Conservation (phyloP, 345 rosid genomes). For the Pelargonium nanum region DNA sequence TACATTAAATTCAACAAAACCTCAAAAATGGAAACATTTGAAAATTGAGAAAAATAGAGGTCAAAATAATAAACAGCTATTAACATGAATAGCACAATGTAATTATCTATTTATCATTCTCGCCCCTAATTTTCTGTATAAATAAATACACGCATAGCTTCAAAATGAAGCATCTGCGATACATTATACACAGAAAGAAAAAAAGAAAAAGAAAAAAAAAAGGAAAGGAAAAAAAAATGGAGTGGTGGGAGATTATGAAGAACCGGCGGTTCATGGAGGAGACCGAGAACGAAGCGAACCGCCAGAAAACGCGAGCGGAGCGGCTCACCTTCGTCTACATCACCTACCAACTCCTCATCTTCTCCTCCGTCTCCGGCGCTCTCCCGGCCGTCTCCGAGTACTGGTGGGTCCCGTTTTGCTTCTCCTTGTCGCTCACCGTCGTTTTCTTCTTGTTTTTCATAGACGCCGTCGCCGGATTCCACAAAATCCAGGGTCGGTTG, state of each 20-base stretch:
- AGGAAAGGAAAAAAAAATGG: too few relatives aligned
- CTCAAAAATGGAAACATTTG: too few relatives aligned
- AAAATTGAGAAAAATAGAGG: too few relatives aligned
- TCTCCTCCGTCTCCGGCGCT: background rate
- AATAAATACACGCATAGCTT: too few relatives aligned
- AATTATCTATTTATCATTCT: too few relatives aligned
- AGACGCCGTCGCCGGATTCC: background rate
- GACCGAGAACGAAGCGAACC: background rate
- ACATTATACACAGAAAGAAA: too few relatives aligned
- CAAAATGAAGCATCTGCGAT: too few relatives aligned
- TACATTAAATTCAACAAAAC: too few relatives aligned
- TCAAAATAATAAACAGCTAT: too few relatives aligned
- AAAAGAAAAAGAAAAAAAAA: too few relatives aligned
- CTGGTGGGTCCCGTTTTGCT: background rate
- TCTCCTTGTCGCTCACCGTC: background rate
- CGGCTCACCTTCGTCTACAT: background rate
- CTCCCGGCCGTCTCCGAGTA: background rate
- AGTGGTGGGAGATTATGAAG: background rate
- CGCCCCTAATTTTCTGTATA: too few relatives aligned
- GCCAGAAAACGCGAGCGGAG: background rate
- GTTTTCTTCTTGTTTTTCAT: background rate
- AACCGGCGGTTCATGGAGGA: background rate
- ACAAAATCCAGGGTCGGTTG: background rate
- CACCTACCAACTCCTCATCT: background rate
- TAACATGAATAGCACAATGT: too few relatives aligned